Evolutionary conservation across 2,329 filamentous ascomycete genomes (phyloP), one percentile per base, ranked within the genome.

Genomic region (Penicillium sp.): DNA sequence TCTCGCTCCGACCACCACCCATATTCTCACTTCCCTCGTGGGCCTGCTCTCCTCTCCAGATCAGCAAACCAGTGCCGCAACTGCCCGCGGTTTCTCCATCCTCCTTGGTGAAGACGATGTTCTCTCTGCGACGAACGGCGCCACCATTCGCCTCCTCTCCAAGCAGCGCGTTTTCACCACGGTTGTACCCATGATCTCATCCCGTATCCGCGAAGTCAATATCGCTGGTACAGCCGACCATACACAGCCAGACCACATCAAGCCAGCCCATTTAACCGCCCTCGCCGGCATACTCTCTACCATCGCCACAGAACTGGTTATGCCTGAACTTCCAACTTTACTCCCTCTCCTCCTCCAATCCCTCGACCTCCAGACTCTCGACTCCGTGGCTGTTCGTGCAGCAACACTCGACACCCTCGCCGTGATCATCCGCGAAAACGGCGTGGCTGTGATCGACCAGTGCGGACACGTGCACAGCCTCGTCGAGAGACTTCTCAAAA

Each of bases 111-210:
- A 82, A 2, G 83, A 86, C 58, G 82, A 85, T 56, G 72, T 87
- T 21, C 70, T 88, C 33, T 83, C 77, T 12, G 78, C 81, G 54
- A 70, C 77, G 34, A 87, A 87, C 60, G 79, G 83, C 56, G 85
- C 84, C 54, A 77, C 78, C 16, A 79, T 87, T 34, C 81, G 84
- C 3, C 75, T 84, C 3, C 74, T 88, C 2, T 80, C 82, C 58
- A 85, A 84, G 63, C 85, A 88, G 62, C 83, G 82, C 55, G 77
- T 81, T 38, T 87, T 88, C 70, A 78, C 77, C 28, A 79, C 83
- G 15, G 74, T 84, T 4, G 74, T 83, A 2, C 84, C 85, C 0
- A 68, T 77, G 28, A 80, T 87, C 45, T 78, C 81, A 4, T 68
- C 75, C 24, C 72, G 75, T 3, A 83, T 85, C 64, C 77, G 76